Base-by-base conservation (phyloP, 495 filamentous ascomycete genomes). In the Amniculicola lignicola region DNA sequence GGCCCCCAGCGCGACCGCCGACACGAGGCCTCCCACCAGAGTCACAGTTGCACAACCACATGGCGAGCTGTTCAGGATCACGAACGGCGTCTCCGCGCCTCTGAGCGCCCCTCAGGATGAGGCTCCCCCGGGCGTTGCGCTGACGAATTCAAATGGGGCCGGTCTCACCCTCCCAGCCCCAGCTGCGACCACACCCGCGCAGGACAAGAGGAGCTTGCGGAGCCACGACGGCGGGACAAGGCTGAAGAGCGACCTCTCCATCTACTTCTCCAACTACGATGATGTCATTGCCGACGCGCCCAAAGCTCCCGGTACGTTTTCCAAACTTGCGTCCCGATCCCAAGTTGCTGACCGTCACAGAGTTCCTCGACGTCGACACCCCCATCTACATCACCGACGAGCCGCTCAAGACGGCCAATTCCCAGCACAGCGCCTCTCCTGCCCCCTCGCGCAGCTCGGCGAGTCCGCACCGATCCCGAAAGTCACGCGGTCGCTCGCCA, bases 211-310 rank as follows among this genome's bases (percentile, higher is more conserved):
- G 23, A 70, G 57, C 31, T 54, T 75, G 50, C 54, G 73, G 31
- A 72, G 69, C 21, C 72, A 78, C 53, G 68, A 77, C 61, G 68
- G 75, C 42, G 68, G 69, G 64, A 65, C 76, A 67, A 64, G 88
- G 52, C 83, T 88, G 66, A 91, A 90, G 76, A 94, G 89, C 71
- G 90, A 96, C 65, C 76, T 96, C 23, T 84, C 89, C 7, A 77
- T 81, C 25, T 96, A 93, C 69, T 94, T 96, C 63, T 82, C 87
- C 37, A 89, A 92, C 56, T 96, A 92, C 70, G 90, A 96, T 67
- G 86, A 93, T 60, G 79, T 95, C 49, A 85, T 96, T 66, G 88
- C 86, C 53, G 85, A 90, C 59, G 85, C 89, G 59, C 80, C 81
- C 4, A 82, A 86, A 51, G 84, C 90, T 67, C 74, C 82, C 51